Percentiles rank a stretch among this genome's conserved stretches.
phyloP scores from a whole-genome alignment of 768 basidiomycete species.

The Peribolospora kevripleyi region DNA sequence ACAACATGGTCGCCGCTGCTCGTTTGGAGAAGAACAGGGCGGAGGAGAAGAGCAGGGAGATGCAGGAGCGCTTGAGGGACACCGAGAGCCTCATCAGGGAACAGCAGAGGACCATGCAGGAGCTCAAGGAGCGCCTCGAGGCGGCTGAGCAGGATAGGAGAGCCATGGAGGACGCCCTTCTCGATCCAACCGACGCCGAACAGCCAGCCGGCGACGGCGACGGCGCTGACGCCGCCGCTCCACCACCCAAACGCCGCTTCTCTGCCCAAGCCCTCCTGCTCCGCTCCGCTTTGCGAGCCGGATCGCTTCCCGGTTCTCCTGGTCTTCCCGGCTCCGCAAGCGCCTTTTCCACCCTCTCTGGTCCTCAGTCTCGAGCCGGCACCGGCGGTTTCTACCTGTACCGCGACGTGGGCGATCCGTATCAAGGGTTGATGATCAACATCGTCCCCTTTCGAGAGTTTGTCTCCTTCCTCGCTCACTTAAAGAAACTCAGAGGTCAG shows the following conservation, averaged over 20 bases:
- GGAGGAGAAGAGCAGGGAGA: conserved; percentile 12
- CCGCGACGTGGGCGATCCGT: no score
- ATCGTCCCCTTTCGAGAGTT: conserved; percentile 15
- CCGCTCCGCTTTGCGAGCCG: no score
- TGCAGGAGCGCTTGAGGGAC: conserved; percentile 11
- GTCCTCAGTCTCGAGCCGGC: neutral
- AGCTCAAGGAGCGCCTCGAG: conserved; percentile 3
- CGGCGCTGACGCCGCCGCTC: neutral
- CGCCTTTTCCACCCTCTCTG: neutral
- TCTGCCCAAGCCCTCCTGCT: no score
- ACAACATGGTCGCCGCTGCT: conserved; percentile 93
- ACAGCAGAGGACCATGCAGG: conserved; percentile 10
- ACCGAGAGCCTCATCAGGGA: conserved; percentile 9
- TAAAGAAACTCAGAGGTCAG: conserved; percentile 4
- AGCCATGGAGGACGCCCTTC: conserved; percentile 4
- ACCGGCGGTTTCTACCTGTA: conserved; percentile 6
- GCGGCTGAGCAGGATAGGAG: neutral
- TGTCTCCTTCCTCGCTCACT: conserved; percentile 12
- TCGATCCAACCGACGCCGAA: conserved; percentile 9
- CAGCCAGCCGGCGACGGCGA: neutral
- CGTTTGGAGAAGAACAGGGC: conserved; percentile 32
- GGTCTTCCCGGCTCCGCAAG: neutral
- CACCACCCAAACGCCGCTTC: no score
- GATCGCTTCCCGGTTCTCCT: no score
- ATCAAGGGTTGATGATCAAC: conserved; percentile 6